Conservation (phyloP, 345 rosid genomes). For the Lepidium didymum region DNA sequence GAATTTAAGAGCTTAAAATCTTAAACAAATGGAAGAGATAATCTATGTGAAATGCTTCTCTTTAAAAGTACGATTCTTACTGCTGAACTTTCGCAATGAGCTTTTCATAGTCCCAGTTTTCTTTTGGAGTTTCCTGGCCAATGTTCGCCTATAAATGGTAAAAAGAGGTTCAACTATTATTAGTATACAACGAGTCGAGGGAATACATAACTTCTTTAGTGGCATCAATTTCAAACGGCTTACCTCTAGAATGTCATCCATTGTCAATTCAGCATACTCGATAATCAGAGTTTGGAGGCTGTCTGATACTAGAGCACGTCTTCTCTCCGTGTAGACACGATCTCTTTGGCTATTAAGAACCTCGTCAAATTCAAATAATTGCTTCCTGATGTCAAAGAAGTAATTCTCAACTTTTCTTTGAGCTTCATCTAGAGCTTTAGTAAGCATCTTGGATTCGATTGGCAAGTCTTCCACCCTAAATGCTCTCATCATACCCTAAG, state of each 20-base stretch:
- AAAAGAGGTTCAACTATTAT: background rate
- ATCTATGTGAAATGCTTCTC: background rate
- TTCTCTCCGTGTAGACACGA: conserved; percentile 91
- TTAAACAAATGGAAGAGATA: background rate
- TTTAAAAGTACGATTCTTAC: conserved; percentile 35
- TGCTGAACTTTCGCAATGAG: conserved; percentile 88
- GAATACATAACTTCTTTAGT: background rate
- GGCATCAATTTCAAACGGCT: conserved; percentile 5
- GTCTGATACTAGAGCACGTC: conserved; percentile 84
- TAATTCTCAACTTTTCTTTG: conserved; percentile 96
- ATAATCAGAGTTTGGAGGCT: conserved; percentile 75
- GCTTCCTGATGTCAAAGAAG: conserved; percentile 90
- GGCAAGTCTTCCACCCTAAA: conserved; percentile 96
- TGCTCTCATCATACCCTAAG: conserved; percentile 92
- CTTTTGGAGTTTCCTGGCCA: conserved; percentile 59
- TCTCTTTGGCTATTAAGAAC: conserved; percentile 97
- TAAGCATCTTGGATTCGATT: conserved; percentile 85
- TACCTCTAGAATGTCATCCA: conserved; percentile 96
- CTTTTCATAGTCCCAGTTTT: conserved; percentile 90
- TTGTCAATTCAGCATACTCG: conserved; percentile 95
- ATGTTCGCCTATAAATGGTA: conserved; percentile 61
- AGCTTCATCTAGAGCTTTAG: conserved; percentile 96
- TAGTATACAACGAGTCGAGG: background rate
- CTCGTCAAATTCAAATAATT: conserved; percentile 88
- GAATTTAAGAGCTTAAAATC: background rate